Evolutionary conservation across 352 stramenopile species (phyloP).

Genomic region (Phytophthora constricta): DNA sequence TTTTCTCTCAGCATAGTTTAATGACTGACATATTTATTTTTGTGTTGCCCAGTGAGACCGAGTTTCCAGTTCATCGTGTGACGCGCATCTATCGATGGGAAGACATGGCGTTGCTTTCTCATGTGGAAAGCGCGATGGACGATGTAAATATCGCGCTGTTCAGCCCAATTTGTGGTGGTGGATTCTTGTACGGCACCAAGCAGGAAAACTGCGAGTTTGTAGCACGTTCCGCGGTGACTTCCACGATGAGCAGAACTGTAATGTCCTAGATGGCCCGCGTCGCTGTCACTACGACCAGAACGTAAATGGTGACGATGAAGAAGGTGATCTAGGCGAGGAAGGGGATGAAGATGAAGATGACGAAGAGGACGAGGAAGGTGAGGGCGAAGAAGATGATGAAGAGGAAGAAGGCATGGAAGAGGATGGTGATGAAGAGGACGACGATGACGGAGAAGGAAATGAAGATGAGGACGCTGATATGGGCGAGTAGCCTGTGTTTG

Average conservation of each 20-base stretch:
- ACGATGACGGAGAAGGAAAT: conserved; percentile 29
- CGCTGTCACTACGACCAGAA: conserved; percentile 71
- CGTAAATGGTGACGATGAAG: conserved; percentile 51
- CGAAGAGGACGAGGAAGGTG: conserved; percentile 32
- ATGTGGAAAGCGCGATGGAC: conserved; percentile 91
- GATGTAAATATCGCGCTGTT: conserved; percentile 99
- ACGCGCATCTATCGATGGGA: conserved; percentile 90
- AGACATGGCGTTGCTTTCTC: conserved; percentile 87
- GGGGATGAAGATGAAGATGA: conserved; percentile 49
- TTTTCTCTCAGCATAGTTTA: neutral
- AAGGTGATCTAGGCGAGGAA: conserved; percentile 47
- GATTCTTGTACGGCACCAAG: conserved; percentile 98
- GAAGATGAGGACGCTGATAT: conserved; percentile 52
- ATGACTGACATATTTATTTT: conserved; percentile 10
- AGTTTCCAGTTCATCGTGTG: conserved; percentile 86
- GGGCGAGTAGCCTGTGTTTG: conserved; percentile 46
- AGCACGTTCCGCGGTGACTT: conserved; percentile 78
- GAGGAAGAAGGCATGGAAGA: conserved; percentile 26
- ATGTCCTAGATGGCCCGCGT: conserved; percentile 71
- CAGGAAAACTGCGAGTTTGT: conserved; percentile 94
- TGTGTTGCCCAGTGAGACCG: conserved; percentile 57
- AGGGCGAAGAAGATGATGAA: conserved; percentile 30
- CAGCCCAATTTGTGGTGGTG: conserved; percentile 95
- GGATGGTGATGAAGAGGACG: conserved; percentile 24
- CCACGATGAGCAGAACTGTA: conserved; percentile 83